Percentiles rank a stretch among this genome's conserved stretches.
phyloP scores from a whole-genome alignment of 176 grass and related monocot species.

The Canna indica region DNA sequence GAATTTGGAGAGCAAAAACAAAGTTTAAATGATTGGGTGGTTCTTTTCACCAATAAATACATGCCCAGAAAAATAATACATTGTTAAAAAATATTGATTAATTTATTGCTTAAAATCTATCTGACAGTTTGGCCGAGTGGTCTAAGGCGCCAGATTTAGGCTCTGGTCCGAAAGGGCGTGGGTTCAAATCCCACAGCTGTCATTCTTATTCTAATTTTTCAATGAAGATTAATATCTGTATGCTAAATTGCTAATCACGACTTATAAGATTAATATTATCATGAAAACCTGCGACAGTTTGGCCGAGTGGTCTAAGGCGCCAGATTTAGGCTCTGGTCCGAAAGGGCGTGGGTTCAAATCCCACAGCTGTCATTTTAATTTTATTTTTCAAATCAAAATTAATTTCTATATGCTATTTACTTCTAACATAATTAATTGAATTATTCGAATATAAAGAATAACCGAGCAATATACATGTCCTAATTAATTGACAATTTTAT shows the following conservation, averaged over 20 bases:
- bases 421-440: not conserved
- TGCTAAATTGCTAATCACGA: no score
- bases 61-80: no score
- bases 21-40: no score
- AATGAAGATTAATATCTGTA: no score
- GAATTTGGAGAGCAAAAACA: no score
- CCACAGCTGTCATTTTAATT: slow-evolving; percentile 65
- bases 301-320: slow-evolving; percentile 61
- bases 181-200: slow-evolving; percentile 87
- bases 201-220: slow-evolving; percentile 11
- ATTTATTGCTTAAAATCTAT: no score
- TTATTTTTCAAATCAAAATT: not conserved
- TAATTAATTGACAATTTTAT: no score
- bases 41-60: no score
- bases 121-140: slow-evolving; percentile 40
- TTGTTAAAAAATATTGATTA: no score
- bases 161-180: slow-evolving; percentile 64
- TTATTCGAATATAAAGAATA: no score
- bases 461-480: no score
- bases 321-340: slow-evolving; percentile 63
- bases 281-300: slow-evolving; percentile 22
- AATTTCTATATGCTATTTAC: not conserved
- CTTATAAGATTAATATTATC: no score
- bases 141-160: slow-evolving; percentile 66
- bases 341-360: slow-evolving; percentile 81